Evolutionary conservation across 31 red algal species (phyloP), one percentile per base, ranked within the genome.

Genomic region (Endocladia muricata): DNA sequence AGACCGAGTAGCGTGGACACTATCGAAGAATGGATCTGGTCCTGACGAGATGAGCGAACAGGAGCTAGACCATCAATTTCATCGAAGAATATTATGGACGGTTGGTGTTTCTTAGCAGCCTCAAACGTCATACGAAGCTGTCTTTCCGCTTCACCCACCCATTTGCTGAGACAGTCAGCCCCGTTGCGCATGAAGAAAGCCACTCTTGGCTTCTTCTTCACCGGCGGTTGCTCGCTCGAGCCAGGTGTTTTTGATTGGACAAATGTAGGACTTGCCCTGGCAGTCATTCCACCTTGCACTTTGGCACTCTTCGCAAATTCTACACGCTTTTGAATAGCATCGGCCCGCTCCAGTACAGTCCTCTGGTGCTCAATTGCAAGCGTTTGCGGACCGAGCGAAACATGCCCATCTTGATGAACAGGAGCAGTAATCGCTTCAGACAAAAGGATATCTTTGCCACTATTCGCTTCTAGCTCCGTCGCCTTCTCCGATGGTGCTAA

Each of bases 101-200:
- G 95, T 37, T 91, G 87, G 58, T 91, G 91, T 41, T 66, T 51
- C 44, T 91, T 82, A 0, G 95, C 95, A 33, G 84, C 91, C 23
- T 91, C 91, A 88, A 98, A 98, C 19, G 86, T 88, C 60, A 85
- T 69, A 31, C 95, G 85, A 3, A 98, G 76, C 57, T 91, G 79
- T 35, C 91, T 74, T 52, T 98, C 95, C 1, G 95, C 91, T 62
- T 98, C 95, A 26, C 95, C 95, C 1, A 98, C 95, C 95, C 95
- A 98, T 58, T 98, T 98, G 60, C 79, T 86, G 60, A 98, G 84
- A 42, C 91, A 98, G 39, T 98, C 95, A 5, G 95, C 91, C 56
- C 95, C 95, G 77, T 98, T 98, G n/a, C 91, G 82, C 86, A 94
- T 91, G 66, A 98, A 94, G 74, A 97, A 97, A 5, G 85, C 76